Base-by-base conservation (phyloP, 148 eudicot species). In the Hydrangea macrophylla region DNA sequence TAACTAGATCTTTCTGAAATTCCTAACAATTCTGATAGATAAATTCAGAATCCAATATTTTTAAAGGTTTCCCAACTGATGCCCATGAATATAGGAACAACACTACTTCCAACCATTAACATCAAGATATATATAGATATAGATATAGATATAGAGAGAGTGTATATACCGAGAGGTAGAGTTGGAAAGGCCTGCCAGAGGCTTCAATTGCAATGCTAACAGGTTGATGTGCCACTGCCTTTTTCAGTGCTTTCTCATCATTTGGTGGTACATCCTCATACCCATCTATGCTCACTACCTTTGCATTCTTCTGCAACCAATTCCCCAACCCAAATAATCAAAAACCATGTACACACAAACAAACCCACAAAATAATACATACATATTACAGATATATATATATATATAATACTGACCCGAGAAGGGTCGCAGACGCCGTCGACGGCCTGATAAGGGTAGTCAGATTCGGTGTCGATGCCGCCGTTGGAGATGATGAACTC, bases 151-250 rank as follows among this genome's bases (percentile, higher is more conserved):
- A 36, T 5, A 55, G 23, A 35, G 13, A 20, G 35, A 1, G 56
- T 7, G 17, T 60, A 37, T 11, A 31, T 84, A 90, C 98, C 50
- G 96, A 88, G 25, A 74, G 22, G 55, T 94, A 94, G 57, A 84
- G 86, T 57, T 94, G 99, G 0, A 94, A 58, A 2, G 77, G 83
- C 65, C 86, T 76, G 22, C 99, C 91, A 17, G 91, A 69, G 31
- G 97, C 97, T 78, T 94, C 99, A 58, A 94, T 89, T 17, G 96
- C 99, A 15, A 89, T 96, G 32, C 97, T 89, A 9, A 94, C 83
- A 30, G 97, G 99, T 77, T 94, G 99, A 69, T 91, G 90, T 17
- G 97, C 92, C 39, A 89, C 96, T 1, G 97, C 99, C 76, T 87
- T 94, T 79, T 71, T 80, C 75, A 94, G 44, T 10, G 97, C 93